These are phyloP conservation scores for Aspergillus felis DNA, from an alignment of 2,329 filamentous ascomycete genomes.

Conservation along the genomic window DNA sequence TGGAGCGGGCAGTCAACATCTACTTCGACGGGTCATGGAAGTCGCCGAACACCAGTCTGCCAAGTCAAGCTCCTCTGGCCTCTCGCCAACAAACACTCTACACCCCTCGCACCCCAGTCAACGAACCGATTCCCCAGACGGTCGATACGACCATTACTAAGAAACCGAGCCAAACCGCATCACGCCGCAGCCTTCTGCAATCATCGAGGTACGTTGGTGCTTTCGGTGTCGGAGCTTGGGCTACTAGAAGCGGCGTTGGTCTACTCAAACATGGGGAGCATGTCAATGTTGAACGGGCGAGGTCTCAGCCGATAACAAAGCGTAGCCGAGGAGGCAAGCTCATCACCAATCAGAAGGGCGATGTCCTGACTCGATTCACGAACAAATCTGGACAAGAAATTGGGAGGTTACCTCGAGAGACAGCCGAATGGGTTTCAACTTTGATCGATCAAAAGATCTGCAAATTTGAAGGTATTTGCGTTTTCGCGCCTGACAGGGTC, in stretches of 20 bases:
- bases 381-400: constrained; percentile 75
- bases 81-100: constrained; percentile 9
- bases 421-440: constrained; percentile 86
- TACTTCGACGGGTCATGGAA: constrained; percentile 64
- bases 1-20: constrained; percentile 61
- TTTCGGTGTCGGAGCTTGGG: constrained; percentile 89
- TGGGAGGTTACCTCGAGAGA: constrained; percentile 80
- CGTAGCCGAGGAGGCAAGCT: constrained; percentile 44
- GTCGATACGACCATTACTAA: neutral
- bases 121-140: neutral
- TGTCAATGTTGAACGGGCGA: constrained; percentile 84
- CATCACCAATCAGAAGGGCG: constrained; percentile 60
- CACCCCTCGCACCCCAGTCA: neutral
- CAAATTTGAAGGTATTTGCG: constrained; percentile 78
- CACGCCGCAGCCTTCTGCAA: constrained; percentile 36
- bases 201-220: constrained; percentile 76
- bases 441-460: constrained; percentile 88
- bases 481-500: constrained; percentile 80
- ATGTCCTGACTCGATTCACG: constrained; percentile 89
- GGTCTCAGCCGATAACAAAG: constrained; percentile 59
- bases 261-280: constrained; percentile 75
- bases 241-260: constrained; percentile 73
- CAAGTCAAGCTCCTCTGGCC: constrained; percentile 7
- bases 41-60: constrained; percentile 16
- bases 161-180: constrained; percentile 6